phyloP scores from a whole-genome alignment of 148 eudicot species.

The Chenopodium formosanum region DNA sequence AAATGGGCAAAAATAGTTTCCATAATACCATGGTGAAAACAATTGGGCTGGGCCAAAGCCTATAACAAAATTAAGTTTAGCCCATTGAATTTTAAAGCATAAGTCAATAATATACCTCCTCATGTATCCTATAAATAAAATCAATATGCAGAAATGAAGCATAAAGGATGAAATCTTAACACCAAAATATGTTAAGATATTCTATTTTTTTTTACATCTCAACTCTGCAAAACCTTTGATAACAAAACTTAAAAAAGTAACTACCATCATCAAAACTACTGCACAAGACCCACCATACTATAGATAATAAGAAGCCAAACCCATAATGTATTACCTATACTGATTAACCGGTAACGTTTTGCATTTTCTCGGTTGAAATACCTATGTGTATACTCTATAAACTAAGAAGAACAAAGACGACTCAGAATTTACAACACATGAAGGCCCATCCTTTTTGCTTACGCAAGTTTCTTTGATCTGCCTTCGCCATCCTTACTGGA shows the following conservation, averaged over 20 bases:
- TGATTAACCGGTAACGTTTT: slow-evolving; percentile 6
- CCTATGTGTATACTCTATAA: slow-evolving; percentile 12
- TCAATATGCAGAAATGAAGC: neutral
- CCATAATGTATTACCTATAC: slow-evolving; percentile 13
- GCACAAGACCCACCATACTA: slow-evolving; percentile 25
- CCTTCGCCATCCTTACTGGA: slow-evolving; percentile 92
- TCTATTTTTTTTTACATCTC: slow-evolving; percentile 20
- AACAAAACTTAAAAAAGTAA: neutral
- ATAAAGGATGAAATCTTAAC: slow-evolving; percentile 19
- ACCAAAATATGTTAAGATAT: slow-evolving; percentile 12
- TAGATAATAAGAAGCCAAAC: neutral
- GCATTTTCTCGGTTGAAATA: neutral
- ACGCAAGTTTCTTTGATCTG: slow-evolving; percentile 50
- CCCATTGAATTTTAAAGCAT: neutral
- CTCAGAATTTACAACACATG: slow-evolving; percentile 84
- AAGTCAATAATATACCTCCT: neutral
- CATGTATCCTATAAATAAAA: slow-evolving; percentile 5
- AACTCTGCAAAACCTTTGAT: neutral
- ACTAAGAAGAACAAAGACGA: slow-evolving; percentile 7
- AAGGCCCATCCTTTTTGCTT: slow-evolving; percentile 72
- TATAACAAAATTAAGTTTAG: neutral
- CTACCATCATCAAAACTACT: slow-evolving; percentile 27
- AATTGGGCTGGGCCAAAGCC: too few species aligned
- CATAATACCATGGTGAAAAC: too few species aligned
- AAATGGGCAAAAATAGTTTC: too few species aligned